phyloP scores from a whole-genome alignment of 208 protist genomes.

The Trichomonas vaginalis region DNA sequence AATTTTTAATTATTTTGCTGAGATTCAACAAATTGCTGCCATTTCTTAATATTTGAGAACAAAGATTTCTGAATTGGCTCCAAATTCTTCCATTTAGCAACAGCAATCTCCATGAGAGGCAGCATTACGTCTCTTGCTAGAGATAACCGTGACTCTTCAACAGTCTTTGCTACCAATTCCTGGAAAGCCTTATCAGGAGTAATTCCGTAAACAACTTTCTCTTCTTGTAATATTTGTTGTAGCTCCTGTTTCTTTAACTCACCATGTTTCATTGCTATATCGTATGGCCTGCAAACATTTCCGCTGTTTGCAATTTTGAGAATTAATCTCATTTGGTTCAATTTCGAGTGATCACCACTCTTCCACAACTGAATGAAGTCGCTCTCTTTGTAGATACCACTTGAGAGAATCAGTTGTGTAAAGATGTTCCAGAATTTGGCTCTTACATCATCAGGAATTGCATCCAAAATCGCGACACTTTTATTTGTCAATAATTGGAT shows the following conservation, averaged over 20 bases:
- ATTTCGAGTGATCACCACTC: not conserved
- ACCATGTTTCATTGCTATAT: not conserved
- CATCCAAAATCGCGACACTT: not conserved
- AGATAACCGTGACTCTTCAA: not conserved
- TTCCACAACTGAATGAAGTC: slow-evolving; percentile 14
- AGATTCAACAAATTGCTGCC: not conserved
- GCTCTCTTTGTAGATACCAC: not conserved
- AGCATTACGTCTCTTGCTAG: not conserved
- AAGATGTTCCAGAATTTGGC: not conserved
- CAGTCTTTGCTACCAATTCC: not conserved
- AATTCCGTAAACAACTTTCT: not conserved
- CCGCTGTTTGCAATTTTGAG: not conserved
- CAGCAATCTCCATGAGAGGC: not conserved
- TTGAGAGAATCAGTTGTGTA: not conserved
- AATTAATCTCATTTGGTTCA: not conserved
- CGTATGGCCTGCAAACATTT: not conserved
- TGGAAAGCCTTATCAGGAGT: not conserved
- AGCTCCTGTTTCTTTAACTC: not conserved
- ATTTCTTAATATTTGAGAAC: not conserved
- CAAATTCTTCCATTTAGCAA: not conserved
- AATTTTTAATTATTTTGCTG: not conserved
- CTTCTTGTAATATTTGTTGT: not conserved
- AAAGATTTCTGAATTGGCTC: not conserved
- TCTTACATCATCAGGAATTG: not conserved
- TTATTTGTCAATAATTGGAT: slow-evolving; percentile 12